Conservation (phyloP, 164 flowering plant species). For the Buxus sempervirens region DNA sequence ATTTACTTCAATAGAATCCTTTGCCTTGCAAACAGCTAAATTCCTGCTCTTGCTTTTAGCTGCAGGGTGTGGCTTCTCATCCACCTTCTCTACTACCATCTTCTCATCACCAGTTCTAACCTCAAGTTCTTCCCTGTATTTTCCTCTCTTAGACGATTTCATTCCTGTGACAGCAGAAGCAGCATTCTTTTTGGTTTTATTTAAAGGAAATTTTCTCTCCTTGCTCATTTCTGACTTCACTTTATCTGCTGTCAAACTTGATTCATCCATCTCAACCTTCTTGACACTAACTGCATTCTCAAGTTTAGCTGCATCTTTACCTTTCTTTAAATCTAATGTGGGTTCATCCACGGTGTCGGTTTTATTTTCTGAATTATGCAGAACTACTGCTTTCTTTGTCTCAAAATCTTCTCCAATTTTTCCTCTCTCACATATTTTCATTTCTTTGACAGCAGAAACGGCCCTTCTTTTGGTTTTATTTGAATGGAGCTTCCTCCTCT, state of each 20-base stretch:
- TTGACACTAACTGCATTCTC: constrained; percentile 11
- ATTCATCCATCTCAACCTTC: constrained; percentile 7
- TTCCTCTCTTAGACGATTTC: constrained; percentile 12
- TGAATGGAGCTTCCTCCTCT: constrained; percentile 22
- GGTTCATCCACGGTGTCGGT: background rate
- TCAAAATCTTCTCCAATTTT: constrained; percentile 6
- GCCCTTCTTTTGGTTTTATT: constrained; percentile 23
- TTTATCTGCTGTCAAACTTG: constrained; percentile 11
- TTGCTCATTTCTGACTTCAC: constrained; percentile 13
- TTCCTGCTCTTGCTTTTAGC: constrained; percentile 17
- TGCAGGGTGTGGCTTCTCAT: constrained; percentile 3
- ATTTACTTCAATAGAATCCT: constrained; percentile 31
- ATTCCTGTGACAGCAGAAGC: background rate
- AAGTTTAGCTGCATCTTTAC: constrained; percentile 8
- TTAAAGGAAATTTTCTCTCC: constrained; percentile 22
- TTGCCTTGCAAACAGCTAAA: constrained; percentile 12
- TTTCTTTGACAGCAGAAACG: constrained; percentile 1
- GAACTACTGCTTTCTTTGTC: constrained; percentile 8
- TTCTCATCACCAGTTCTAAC: constrained; percentile 12
- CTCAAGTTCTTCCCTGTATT: constrained; percentile 6
- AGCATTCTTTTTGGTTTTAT: constrained; percentile 24
- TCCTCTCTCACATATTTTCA: constrained; percentile 11
- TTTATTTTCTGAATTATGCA: too few species aligned
- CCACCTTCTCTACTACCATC: constrained; percentile 5
- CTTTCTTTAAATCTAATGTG: background rate